Evolutionary conservation across 1,284 basidiomycete genomes (phyloP).

Genomic region (Tilletia walkeri): DNA sequence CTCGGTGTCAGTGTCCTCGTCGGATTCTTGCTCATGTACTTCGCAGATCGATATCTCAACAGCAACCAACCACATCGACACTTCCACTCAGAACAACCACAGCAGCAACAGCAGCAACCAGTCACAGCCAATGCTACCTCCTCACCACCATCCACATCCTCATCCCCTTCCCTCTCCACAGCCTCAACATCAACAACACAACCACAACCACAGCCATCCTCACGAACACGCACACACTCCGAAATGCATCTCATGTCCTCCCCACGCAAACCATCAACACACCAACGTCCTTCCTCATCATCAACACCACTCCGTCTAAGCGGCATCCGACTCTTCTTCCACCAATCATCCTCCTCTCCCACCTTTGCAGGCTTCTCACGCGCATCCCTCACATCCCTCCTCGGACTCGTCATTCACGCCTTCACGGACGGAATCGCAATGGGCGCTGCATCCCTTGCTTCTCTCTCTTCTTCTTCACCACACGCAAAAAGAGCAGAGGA

Average conservation of each 20-base stretch:
- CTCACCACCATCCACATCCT: not conserved
- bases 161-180: not conserved
- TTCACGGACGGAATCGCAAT: constrained; percentile 52
- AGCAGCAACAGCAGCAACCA: not conserved
- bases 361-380: constrained; percentile 1
- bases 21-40: constrained; percentile 51
- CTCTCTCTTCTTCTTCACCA: not conserved
- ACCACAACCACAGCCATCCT: not conserved
- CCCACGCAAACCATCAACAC: not conserved
- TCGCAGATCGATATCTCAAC: constrained; percentile 34
- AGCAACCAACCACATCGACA: constrained; percentile 10
- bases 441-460: constrained; percentile 37
- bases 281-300: not conserved
- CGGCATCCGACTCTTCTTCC: not conserved
- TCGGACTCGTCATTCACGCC: constrained; percentile 50
- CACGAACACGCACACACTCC: not conserved
- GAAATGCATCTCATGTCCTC: not conserved
- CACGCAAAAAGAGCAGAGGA: not conserved
- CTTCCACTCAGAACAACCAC: constrained; percentile 7
- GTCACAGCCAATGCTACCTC: not conserved
- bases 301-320: not conserved
- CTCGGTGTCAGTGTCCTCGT: constrained; percentile 43
- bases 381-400: constrained; percentile 38
- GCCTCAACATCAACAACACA: constrained; percentile 7
- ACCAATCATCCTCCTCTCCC: not conserved